Conservation (phyloP, 176 grass and related monocot genomes). For the Juncus inflexus region DNA sequence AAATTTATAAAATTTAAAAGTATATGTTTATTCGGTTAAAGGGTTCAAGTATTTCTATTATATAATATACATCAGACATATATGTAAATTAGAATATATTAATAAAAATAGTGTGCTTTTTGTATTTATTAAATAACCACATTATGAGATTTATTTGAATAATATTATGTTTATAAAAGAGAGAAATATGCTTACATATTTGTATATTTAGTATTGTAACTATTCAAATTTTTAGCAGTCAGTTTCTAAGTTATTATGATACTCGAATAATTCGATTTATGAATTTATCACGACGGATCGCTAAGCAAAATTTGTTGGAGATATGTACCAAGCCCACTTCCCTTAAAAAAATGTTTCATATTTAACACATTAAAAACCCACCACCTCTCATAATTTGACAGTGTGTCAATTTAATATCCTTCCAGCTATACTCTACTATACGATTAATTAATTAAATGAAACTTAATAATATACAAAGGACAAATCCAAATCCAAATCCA, state of each 20-base stretch:
- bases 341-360: background rate
- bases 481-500: background rate
- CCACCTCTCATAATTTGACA: background rate
- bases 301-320: background rate
- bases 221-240: too few species aligned
- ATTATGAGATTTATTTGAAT: too few species aligned
- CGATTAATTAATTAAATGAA: slow-evolving; percentile 4
- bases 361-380: background rate
- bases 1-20: too few species aligned
- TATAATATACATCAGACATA: background rate
- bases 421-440: background rate
- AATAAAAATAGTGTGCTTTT: too few species aligned
- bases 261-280: too few species aligned
- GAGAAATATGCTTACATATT: background rate
- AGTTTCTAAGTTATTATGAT: too few species aligned
- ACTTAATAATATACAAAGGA: slow-evolving; percentile 6
- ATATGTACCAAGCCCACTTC: background rate
- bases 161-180: too few species aligned
- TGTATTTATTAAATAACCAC: too few species aligned
- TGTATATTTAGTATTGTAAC: background rate
- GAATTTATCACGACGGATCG: too few species aligned
- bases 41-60: background rate
- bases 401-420: background rate
- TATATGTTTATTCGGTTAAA: background rate
- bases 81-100: too few species aligned